Evolutionary conservation across 352 stramenopile genomes (phyloP).

Genomic region (Globisporangium mamillatum): DNA sequence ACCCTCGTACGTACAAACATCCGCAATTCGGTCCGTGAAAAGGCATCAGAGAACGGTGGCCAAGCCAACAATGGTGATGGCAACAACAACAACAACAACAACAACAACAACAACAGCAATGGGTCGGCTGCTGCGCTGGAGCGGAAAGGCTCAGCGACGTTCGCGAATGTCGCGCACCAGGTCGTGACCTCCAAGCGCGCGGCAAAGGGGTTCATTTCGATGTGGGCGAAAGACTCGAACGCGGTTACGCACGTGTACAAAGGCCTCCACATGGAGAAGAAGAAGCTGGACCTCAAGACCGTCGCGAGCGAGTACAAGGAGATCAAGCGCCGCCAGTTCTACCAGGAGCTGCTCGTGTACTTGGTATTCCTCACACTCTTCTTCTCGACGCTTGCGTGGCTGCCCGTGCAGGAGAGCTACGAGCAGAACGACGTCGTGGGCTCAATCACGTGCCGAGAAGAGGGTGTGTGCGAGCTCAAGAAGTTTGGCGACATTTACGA

Average conservation of each 20-base stretch:
- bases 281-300: conserved; percentile 77
- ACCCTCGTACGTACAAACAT: conserved; percentile 60
- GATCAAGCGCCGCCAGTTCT: conserved; percentile 85
- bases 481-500: conserved; percentile 77
- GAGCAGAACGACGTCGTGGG: conserved; percentile 85
- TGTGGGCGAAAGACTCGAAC: conserved; percentile 61
- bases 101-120: background rate
- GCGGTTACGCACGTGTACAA: conserved; percentile 64
- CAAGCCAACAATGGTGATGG: background rate
- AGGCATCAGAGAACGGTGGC: conserved; percentile 9
- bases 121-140: conserved; percentile 10
- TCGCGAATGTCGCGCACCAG: conserved; percentile 73
- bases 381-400: conserved; percentile 74
- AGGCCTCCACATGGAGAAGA: conserved; percentile 89
- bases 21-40: conserved; percentile 28
- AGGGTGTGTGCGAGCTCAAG: conserved; percentile 79
- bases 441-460: conserved; percentile 68
- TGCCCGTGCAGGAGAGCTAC: conserved; percentile 80
- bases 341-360: conserved; percentile 87
- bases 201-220: conserved; percentile 64
- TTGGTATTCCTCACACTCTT: conserved; percentile 73
- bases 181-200: conserved; percentile 71
- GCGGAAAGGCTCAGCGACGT: conserved; percentile 32
- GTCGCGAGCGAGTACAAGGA: conserved; percentile 85
- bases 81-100: conserved; percentile 4